Percentiles rank a stretch among this genome's conserved stretches.
Evolutionary conservation across 495 filamentous ascomycete species (phyloP).

Genomic region (Penicillium atrosanguineum): DNA sequence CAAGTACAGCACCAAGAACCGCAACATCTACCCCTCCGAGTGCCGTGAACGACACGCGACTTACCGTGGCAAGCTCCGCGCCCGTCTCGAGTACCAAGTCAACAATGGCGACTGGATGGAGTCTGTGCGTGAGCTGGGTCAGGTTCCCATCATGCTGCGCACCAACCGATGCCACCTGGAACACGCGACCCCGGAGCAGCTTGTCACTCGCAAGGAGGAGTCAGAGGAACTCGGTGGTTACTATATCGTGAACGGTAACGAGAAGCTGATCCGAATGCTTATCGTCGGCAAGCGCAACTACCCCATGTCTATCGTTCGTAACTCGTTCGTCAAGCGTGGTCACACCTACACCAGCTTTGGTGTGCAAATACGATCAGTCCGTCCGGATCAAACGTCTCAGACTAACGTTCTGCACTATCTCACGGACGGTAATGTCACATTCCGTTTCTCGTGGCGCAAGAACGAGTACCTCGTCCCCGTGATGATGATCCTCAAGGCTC

Average conservation of each 20-base stretch:
- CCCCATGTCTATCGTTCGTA: slow-evolving; percentile 87
- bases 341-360: slow-evolving; percentile 82
- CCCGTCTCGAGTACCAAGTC: slow-evolving; percentile 74
- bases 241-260: slow-evolving; percentile 67
- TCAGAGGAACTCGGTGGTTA: slow-evolving; percentile 91
- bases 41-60: slow-evolving; percentile 91
- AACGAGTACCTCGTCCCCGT: slow-evolving; percentile 91
- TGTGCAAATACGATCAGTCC: slow-evolving; percentile 85
- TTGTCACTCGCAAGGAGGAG: slow-evolving; percentile 86
- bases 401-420: slow-evolving; percentile 97
- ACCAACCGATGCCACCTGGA: slow-evolving; percentile 89
- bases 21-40: slow-evolving; percentile 87
- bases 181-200: slow-evolving; percentile 72
- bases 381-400: slow-evolving; percentile 94
- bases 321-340: slow-evolving; percentile 83
- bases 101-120: slow-evolving; percentile 83
- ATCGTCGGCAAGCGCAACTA: slow-evolving; percentile 86
- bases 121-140: slow-evolving; percentile 76
- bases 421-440: slow-evolving; percentile 89
- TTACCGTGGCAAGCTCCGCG: slow-evolving; percentile 83
- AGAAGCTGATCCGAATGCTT: slow-evolving; percentile 92
- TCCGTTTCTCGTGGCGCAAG: slow-evolving; percentile 97
- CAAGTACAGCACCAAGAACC: slow-evolving; percentile 70
- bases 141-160: slow-evolving; percentile 91
- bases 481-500: slow-evolving; percentile 94